Evolutionary conservation across 306 rosid species (phyloP), one percentile per base, ranked within the genome.

Genomic region (Acacia acuminata): DNA sequence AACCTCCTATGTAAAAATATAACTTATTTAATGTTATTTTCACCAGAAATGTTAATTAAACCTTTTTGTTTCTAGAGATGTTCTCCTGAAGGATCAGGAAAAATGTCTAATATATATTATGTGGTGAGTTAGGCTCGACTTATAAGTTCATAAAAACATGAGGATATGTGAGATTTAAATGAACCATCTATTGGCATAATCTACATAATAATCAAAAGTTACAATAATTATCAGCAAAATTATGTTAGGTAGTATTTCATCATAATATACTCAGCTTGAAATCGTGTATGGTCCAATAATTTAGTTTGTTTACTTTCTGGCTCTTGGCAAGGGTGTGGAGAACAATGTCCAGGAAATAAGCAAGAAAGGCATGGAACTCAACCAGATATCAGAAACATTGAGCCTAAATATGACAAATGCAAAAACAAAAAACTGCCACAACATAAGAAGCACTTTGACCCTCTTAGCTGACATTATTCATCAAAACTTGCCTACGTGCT

Each of bases 321-420:
- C 51, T 42, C 53, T 20, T 19, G 17, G 68, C 68, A 63, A 7
- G 48, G 48, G 48, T 38, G 73, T 16, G 51, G 63, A 53, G 25
- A 48, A 73, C 43, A 8, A 73, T 4, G 43, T 73, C 47, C 20
- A 14, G 32, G 20, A 74, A 74, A 74, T 36, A 56, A 34, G 66
- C 53, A 38, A n/a, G 22, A 53, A 74, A 75, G 7, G 32, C 66
- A 55, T 38, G 53, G 79, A 20, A 75, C 53, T 14, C 43, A 7
- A 25, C 24, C 3, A 15, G 64, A 64, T 42, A 32, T 53, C 19
- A 19, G 47, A 20, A 20, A 73, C 5, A 51, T 34, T 5, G 78
- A 74, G 78, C 32, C 66, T 51, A 51, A 72, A 10, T 74, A 73
- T 2, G 20, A 74, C 56, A 50, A 81, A 55, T 64, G 60, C 74